phyloP scores from a whole-genome alignment of 345 rosid species.

The Rubroshorea leprosula region DNA sequence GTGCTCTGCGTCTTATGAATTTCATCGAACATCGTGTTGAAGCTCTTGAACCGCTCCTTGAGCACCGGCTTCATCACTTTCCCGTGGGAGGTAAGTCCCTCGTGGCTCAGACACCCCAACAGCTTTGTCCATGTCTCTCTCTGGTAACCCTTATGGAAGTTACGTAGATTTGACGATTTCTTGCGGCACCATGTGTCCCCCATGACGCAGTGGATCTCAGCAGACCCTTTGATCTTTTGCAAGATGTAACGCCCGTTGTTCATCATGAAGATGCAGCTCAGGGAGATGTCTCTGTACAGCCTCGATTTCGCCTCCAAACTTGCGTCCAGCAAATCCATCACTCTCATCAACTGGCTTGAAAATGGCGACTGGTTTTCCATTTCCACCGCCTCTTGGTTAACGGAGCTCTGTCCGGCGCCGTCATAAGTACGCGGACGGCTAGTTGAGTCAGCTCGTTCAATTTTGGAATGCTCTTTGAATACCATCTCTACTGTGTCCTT shows the following conservation, averaged over 20 bases:
- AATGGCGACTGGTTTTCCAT: slow-evolving; percentile 35
- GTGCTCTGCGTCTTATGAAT: slow-evolving; percentile 79
- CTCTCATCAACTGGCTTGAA: slow-evolving; percentile 43
- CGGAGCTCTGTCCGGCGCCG: slow-evolving; percentile 6
- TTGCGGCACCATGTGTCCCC: slow-evolving; percentile 74
- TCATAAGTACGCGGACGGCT: slow-evolving; percentile 27
- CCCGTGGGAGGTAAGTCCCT: slow-evolving; percentile 63
- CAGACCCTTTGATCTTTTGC: slow-evolving; percentile 68
- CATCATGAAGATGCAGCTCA: slow-evolving; percentile 88
- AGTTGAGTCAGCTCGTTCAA: slow-evolving; percentile 54
- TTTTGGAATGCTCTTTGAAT: slow-evolving; percentile 61
- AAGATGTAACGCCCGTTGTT: slow-evolving; percentile 91
- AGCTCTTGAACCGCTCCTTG: slow-evolving; percentile 86
- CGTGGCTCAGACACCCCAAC: slow-evolving; percentile 56
- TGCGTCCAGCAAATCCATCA: slow-evolving; percentile 64
- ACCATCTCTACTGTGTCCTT: slow-evolving; percentile 73
- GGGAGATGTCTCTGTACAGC: slow-evolving; percentile 57
- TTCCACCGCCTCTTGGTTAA: slow-evolving; percentile 1
- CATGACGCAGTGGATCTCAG: slow-evolving; percentile 51
- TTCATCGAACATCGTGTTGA: slow-evolving; percentile 78
- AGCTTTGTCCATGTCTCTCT: slow-evolving; percentile 83
- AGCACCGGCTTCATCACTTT: slow-evolving; percentile 70
- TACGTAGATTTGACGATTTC: slow-evolving; percentile 64
- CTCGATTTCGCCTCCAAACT: slow-evolving; percentile 60
- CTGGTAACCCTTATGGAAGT: slow-evolving; percentile 71